Conservation (phyloP, 2,329 filamentous ascomycete species). For the Orbilia oligospora region DNA sequence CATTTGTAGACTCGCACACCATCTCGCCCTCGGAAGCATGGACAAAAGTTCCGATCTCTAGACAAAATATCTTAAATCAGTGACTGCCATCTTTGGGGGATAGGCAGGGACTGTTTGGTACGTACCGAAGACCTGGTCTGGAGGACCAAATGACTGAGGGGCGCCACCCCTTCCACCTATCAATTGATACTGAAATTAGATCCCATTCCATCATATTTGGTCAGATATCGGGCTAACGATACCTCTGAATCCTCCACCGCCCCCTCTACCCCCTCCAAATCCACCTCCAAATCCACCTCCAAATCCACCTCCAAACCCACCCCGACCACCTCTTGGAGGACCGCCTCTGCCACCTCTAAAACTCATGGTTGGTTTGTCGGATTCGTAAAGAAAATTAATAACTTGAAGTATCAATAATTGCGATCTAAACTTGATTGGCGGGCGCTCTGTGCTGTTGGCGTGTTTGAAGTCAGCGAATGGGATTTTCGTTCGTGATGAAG, state of each 20-base stretch:
- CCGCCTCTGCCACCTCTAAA: constrained; percentile 58
- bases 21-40: constrained; percentile 98
- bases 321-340: constrained; percentile 59
- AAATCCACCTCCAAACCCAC: constrained; percentile 51
- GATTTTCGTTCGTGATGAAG: constrained; percentile 8
- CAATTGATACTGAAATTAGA: constrained; percentile 38
- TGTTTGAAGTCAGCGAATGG: constrained; percentile 1
- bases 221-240: constrained; percentile 10
- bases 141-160: constrained; percentile 75
- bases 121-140: constrained; percentile 74
- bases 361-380: constrained; percentile 43
- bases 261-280: constrained; percentile 37
- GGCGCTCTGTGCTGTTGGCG: neutral
- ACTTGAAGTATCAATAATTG: neutral
- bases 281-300: constrained; percentile 30
- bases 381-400: neutral
- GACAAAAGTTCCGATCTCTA: constrained; percentile 93
- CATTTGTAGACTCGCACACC: constrained; percentile 94
- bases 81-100: constrained; percentile 38
- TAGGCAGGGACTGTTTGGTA: constrained; percentile 29
- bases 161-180: constrained; percentile 74
- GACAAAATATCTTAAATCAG: constrained; percentile 65
- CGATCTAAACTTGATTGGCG: constrained; percentile 1
- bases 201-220: neutral
- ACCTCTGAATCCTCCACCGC: constrained; percentile 57